A percentile compares a stretch with the other conserved stretches of the same genome.
phyloP scores from a whole-genome alignment of 75 land plant genomes.

The Isoetes taiwanensis region DNA sequence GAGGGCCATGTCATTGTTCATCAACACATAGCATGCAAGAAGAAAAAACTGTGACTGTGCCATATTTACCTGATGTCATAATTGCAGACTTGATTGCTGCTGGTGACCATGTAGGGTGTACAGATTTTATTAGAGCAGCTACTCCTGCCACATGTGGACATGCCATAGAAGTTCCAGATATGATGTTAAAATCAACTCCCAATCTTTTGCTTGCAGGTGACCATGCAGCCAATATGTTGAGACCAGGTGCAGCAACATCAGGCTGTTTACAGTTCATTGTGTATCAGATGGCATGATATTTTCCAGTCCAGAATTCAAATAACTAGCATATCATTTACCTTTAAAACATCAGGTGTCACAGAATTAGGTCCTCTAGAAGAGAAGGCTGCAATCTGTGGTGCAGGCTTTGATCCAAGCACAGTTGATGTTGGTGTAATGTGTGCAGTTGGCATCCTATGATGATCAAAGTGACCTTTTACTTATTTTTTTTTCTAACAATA shows the following conservation, averaged over 20 bases:
- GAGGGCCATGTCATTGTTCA: too few species aligned
- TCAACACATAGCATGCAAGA: too few species aligned
- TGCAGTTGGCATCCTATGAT: conserved; percentile 39
- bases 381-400: too few species aligned
- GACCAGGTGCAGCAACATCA: neutral
- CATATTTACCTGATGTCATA: conserved; percentile 38
- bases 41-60: too few species aligned
- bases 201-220: neutral
- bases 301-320: too few species aligned
- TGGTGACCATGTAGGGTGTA: conserved; percentile 37
- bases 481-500: too few species aligned
- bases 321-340: neutral
- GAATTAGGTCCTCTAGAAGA: neutral
- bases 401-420: too few species aligned
- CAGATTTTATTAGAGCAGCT: conserved; percentile 33
- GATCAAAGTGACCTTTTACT: too few species aligned
- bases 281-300: too few species aligned
- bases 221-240: conserved; percentile 5
- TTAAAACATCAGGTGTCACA: neutral
- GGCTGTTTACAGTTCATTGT: too few species aligned
- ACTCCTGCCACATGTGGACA: conserved; percentile 35
- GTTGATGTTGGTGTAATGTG: conserved; percentile 24
- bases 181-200: neutral
- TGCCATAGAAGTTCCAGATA: conserved; percentile 40
- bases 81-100: conserved; percentile 43